Base-by-base conservation (phyloP, 2,329 filamentous ascomycete species). In the Fusarium bulbicola region DNA sequence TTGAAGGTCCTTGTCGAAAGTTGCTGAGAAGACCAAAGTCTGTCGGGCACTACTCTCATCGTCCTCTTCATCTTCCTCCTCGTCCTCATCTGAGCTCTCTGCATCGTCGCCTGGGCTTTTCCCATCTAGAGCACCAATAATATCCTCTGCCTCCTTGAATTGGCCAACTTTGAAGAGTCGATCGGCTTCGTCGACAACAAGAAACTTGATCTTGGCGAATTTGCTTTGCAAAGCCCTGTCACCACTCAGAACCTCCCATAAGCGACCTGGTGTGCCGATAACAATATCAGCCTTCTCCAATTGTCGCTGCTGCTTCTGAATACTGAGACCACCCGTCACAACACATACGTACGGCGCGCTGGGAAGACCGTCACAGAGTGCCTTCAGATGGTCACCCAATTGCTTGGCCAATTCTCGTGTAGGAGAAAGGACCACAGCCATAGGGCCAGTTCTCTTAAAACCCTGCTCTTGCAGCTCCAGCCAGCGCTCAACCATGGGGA, bases 331-430 rank as follows among this genome's bases (percentile, higher is more conserved):
- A 76, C 96, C 96, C 0, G 95, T 99, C 12, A 99, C 88, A 1
- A 95, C 94, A 58, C 93, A 95, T n/a, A 98, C 87, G 62, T 92
- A 92, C 0, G 92, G 90, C 2, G 90, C 86, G 59, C 86, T 87
- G 2, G 89, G 78, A 42, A 92, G 82, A 1, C 88, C 87, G 15
- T 85, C 86, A 79, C 92, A 95, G 10, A 99, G 85, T 1, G 91
- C 89, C 54, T 89, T 92, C 68, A 98, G 88, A 83, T 98, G 96
- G 32, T 92, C 91, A 21, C 92, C 89, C 72, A 99, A 88, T 82
- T 99, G 96, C 82, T 98, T 95, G 0, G 96, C 96, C 78, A 99
- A 84, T 82, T 99, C 96, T 84, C 96, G 86, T 14, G 96, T 99
- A 0, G 96, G 96, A 6, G 95, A 96, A 5, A 99, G 86, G 42